Conservation (phyloP, 495 filamentous ascomycete species). For the Apodospora peruviana region DNA sequence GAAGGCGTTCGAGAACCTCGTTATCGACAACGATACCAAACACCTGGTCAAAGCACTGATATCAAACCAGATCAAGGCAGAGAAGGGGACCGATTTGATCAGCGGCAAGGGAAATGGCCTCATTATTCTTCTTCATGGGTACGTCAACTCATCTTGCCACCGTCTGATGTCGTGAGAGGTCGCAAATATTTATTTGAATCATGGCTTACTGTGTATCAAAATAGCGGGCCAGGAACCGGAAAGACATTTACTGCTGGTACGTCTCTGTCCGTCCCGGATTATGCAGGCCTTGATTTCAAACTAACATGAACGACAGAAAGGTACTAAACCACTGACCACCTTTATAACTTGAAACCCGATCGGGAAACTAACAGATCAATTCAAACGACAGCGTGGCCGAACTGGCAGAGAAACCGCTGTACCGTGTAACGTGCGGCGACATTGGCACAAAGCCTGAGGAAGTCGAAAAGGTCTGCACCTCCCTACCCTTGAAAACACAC, state of each 20-base stretch:
- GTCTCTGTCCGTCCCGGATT: too few species aligned
- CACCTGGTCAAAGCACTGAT: not conserved
- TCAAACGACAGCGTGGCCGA: not conserved
- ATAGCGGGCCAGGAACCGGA: not conserved
- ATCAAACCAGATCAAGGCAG: not conserved
- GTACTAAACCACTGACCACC: too few species aligned
- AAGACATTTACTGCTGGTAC: not conserved
- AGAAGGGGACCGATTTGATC: not conserved
- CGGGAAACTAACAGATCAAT: not conserved
- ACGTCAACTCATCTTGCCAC: not conserved
- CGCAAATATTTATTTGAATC: too few species aligned
- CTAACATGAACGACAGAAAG: too few species aligned
- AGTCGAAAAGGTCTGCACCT: not conserved
- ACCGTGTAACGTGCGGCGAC: not conserved
- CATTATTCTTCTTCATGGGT: not conserved
- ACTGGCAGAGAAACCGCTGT: not conserved
- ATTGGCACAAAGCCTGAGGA: not conserved
- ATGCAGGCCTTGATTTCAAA: too few species aligned
- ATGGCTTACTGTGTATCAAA: too few species aligned
- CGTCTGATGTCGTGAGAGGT: not conserved
- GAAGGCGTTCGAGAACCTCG: not conserved
- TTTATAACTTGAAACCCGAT: not conserved
- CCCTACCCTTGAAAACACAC: too few species aligned
- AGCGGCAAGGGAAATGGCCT: not conserved
- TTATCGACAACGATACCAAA: not conserved